Base-by-base conservation (phyloP, 345 rosid genomes). In the Xanthoceras sorbifolium region DNA sequence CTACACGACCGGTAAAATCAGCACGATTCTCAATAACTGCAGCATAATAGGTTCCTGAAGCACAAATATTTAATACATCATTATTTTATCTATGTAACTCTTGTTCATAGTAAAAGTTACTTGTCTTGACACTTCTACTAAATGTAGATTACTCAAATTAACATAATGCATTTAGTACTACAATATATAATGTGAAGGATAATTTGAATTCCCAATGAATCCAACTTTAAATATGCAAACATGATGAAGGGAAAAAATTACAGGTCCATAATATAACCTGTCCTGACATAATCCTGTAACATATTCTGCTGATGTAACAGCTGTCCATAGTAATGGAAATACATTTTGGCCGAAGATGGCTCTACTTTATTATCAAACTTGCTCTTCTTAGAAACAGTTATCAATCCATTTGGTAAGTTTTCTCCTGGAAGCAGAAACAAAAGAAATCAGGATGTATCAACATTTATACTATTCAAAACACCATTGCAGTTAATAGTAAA, bases 221-320 rank as follows among this genome's bases (percentile, higher is more conserved):
- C 17, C 68, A 75, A 44, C 69, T 55, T n/a, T 48, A 69, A 54
- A 50, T 38, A 32, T 25, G 23, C 4, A 68, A 71, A 14, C 14
- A 76, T 34, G 40, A 66, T 9, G 12, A 60, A 68, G 67, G 23
- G 64, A 64, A 78, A 67, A 71, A 36, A 73, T 38, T 31, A 31
- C 50, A 71, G 68, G 69, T 64, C 63, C 59, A 36, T 32, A 22
- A 74, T 71, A 62, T 87, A 74, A 93, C 99, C 98, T 91, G 99
- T 96, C 81, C 99, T 91, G 88, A 96, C 98, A 76, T 93, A 96
- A 85, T 96, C 99, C 82, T 96, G 99, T 22, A 96, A 84, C 99
- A 96, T 96, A 78, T 96, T 96, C 78, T 96, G 99, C 87, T 96
- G 99, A 74, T 96, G 99, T 38, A 96, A 86, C 79, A 96, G 86